Evolutionary conservation across 2,329 filamentous ascomycete species (phyloP).

Genomic region (Verticillium isaacii): DNA sequence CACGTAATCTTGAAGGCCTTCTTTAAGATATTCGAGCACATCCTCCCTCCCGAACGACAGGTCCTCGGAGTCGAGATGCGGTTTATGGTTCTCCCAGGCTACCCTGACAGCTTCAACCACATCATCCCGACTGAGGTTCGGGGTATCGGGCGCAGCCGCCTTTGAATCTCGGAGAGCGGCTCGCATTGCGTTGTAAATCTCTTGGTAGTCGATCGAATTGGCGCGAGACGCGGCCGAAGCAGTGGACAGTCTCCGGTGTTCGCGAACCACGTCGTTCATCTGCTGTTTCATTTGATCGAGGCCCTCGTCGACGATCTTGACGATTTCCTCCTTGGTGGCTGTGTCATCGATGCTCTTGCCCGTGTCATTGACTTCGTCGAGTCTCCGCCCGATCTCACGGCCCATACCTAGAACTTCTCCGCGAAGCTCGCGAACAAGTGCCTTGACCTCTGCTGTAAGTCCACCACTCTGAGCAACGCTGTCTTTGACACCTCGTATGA

Average conservation of each 20-base stretch:
- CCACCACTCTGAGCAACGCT: conserved; percentile 85
- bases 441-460: conserved; percentile 87
- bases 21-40: conserved; percentile 77
- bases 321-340: conserved; percentile 63
- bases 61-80: conserved; percentile 85
- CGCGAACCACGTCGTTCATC: conserved; percentile 72
- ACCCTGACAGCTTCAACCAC: conserved; percentile 83
- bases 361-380: conserved; percentile 62
- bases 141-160: conserved; percentile 33
- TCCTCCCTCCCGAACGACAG: conserved; percentile 88
- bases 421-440: conserved; percentile 80
- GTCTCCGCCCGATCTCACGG: conserved; percentile 77
- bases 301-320: conserved; percentile 72
- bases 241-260: conserved; percentile 66
- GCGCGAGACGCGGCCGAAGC: conserved; percentile 58
- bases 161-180: conserved; percentile 63
- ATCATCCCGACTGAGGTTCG: conserved; percentile 68
- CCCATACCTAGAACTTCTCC: conserved; percentile 95
- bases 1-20: conserved; percentile 76
- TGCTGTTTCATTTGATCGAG: conserved; percentile 79
- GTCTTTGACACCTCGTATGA: conserved; percentile 84
- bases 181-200: conserved; percentile 81
- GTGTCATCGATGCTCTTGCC: conserved; percentile 35
- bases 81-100: conserved; percentile 91
- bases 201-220: conserved; percentile 66